phyloP scores from a whole-genome alignment of 2,329 filamentous ascomycete species.

The Fusarium nygamai region DNA sequence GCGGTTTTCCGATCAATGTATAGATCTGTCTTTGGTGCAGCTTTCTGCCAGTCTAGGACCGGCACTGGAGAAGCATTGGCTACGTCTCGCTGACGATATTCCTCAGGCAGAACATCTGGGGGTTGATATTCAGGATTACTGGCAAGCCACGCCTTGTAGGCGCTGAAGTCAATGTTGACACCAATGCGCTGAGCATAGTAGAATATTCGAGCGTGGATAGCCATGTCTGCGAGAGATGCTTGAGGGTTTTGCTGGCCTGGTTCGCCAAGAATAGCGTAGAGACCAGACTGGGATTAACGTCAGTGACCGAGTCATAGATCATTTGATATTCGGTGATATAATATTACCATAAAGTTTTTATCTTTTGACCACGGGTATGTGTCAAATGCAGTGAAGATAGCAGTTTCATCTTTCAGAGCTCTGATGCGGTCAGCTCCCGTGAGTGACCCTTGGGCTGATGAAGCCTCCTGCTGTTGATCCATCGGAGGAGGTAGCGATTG shows the following conservation, averaged over 20 bases:
- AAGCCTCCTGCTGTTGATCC: slow-evolving; percentile 22
- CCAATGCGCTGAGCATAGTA: slow-evolving; percentile 67
- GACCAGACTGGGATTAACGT: slow-evolving; percentile 58
- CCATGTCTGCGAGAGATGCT: slow-evolving; percentile 66
- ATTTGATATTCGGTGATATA: not conserved
- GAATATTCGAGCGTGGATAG: slow-evolving; percentile 73
- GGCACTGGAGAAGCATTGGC: slow-evolving; percentile 20
- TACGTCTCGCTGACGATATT: slow-evolving; percentile 38
- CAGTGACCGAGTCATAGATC: not conserved
- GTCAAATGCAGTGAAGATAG: slow-evolving; percentile 70
- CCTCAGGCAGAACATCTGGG: slow-evolving; percentile 51
- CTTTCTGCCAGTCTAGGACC: slow-evolving; percentile 58
- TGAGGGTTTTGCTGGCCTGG: slow-evolving; percentile 53
- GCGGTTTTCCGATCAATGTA: slow-evolving; percentile 53
- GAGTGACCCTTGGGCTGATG: slow-evolving; percentile 35
- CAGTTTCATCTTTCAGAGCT: slow-evolving; percentile 51
- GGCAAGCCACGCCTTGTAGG: slow-evolving; percentile 73
- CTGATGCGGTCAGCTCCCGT: slow-evolving; percentile 52
- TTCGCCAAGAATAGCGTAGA: slow-evolving; percentile 71
- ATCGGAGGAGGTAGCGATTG: not conserved
- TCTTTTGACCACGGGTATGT: slow-evolving; percentile 75
- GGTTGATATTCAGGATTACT: slow-evolving; percentile 46
- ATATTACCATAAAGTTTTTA: slow-evolving; percentile 70
- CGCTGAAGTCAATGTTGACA: slow-evolving; percentile 69
- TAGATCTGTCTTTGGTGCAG: slow-evolving; percentile 60